Evolutionary conservation across 108 stramenopile genomes (phyloP), one percentile per base, ranked within the genome.

Genomic region (Hondaea fermentalgiana): DNA sequence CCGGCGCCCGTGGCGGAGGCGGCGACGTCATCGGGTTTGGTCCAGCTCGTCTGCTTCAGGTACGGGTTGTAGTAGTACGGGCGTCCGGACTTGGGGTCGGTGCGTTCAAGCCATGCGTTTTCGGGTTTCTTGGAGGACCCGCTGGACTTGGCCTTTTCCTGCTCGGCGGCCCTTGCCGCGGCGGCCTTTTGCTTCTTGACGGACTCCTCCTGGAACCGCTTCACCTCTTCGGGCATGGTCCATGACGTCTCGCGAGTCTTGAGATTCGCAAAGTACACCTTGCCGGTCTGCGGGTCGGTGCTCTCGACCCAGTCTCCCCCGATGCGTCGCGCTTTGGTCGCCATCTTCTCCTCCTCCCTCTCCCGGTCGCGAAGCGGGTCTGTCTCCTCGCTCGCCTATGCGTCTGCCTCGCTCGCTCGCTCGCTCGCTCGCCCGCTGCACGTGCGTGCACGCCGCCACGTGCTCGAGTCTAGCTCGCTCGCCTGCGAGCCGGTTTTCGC

Each of bases 71-170:
- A 88, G 89, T 58, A 71, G 89, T 71, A 89, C 43, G 16, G 5
- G 44, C 58, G 29, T 8, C 72, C 55, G 58, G 21, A 58, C 12
- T 43, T 16, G 42, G 71, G 89, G 72, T 72, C 6, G 16, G 21
- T 35, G 53, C 47, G 53, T 8, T 45, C 51, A 1, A 35, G 25
- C 8, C 25, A 43, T 5, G 51, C 28, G 58, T 83, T 19, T 44
- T 16, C 17, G 44, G 57, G 95, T 95, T 10, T 72, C 95, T 2
- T 90, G 88, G 10, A 92, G 90, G n/a, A 95, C 94, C 10, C 94
- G 95, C 59, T 95, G 95, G 44, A n/a, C 5, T 17, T 21, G 5
- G 19, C 5, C 5, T 57, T 29, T 10, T 1, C 60, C 59, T 42
- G 0, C 16, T 58, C 72, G 44, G 35, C 72, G 17, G 55, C 72